Percentiles rank a stretch among this genome's conserved stretches.
phyloP scores from a whole-genome alignment of 2,329 filamentous ascomycete species.

The Leptographium flavum region DNA sequence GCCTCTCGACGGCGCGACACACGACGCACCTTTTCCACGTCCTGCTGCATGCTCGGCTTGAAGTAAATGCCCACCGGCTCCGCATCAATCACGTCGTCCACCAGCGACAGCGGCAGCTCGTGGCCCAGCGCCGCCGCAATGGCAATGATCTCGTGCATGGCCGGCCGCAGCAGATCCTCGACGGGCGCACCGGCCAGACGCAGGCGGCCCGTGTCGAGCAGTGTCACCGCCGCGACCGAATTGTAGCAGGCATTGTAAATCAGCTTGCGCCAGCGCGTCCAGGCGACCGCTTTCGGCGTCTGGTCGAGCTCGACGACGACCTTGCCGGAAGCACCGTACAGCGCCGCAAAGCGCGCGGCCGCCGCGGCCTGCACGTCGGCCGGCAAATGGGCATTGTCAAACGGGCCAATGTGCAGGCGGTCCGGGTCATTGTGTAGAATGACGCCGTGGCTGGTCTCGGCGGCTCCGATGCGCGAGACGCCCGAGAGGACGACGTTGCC shows the following conservation, averaged over 20 bases:
- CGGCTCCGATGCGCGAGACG: constrained; percentile 1
- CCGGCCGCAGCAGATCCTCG: constrained; percentile 27
- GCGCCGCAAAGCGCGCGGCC: background rate
- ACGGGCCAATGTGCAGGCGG: background rate
- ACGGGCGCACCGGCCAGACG: constrained; percentile 2
- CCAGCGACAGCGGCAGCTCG: constrained; percentile 25
- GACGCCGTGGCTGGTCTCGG: constrained; percentile 1
- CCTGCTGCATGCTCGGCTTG: constrained; percentile 38
- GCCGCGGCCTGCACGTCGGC: background rate
- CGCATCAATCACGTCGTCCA: constrained; percentile 28
- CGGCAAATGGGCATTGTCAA: background rate
- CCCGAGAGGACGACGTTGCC: constrained; percentile 6
- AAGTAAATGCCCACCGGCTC: constrained; percentile 35
- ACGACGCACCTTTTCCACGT: constrained; percentile 25
- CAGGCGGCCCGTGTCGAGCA: constrained; percentile 7
- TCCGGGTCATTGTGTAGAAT: constrained; percentile 4
- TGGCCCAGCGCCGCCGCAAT: constrained; percentile 28
- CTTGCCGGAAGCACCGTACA: constrained; percentile 63
- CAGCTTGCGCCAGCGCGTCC: constrained; percentile 7
- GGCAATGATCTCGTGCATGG: constrained; percentile 35
- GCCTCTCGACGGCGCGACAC: background rate
- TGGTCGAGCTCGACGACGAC: constrained; percentile 52
- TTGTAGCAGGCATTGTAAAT: constrained; percentile 9
- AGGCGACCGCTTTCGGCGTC: constrained; percentile 1
- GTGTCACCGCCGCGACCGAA: constrained; percentile 3